These are phyloP conservation scores for Viola pubescens DNA, from an alignment of 441 rosid species.

Conservation along the genomic window DNA sequence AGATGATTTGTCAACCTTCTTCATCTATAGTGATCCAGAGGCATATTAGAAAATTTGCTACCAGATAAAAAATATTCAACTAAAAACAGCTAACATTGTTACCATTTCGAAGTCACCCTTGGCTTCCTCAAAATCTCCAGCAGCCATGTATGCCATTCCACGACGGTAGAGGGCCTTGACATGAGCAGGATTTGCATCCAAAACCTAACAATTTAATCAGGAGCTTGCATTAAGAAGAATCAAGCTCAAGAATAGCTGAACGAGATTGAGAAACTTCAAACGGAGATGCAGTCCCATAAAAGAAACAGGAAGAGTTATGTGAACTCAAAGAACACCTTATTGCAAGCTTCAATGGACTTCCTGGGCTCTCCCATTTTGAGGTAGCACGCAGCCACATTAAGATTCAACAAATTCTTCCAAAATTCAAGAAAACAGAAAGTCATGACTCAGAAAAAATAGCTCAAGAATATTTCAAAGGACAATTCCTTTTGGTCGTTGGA, in stretches of 20 bases:
- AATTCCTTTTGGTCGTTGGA: neutral
- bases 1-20: slow-evolving; percentile 47
- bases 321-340: slow-evolving; percentile 49
- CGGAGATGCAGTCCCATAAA: neutral
- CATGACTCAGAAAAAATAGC: neutral
- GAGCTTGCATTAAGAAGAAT: neutral
- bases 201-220: slow-evolving; percentile 39
- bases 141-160: slow-evolving; percentile 82
- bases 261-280: neutral
- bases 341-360: slow-evolving; percentile 78
- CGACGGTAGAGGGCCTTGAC: slow-evolving; percentile 90
- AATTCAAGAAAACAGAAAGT: slow-evolving; percentile 11
- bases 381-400: slow-evolving; percentile 86
- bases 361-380: slow-evolving; percentile 86
- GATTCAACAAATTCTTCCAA: slow-evolving; percentile 62
- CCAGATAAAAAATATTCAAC: neutral
- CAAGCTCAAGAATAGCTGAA: neutral
- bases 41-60: slow-evolving; percentile 13
- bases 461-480: neutral
- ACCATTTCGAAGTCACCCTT: slow-evolving; percentile 73
- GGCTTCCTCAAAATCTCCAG: slow-evolving; percentile 87
- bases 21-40: slow-evolving; percentile 38
- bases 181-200: slow-evolving; percentile 81
- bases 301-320: neutral
- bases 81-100: slow-evolving; percentile 9